Evolutionary conservation across 225 moss, liverwort and hornwort species (phyloP), one percentile per base, ranked within the genome.

Genomic region (Physcomitrium patens): DNA sequence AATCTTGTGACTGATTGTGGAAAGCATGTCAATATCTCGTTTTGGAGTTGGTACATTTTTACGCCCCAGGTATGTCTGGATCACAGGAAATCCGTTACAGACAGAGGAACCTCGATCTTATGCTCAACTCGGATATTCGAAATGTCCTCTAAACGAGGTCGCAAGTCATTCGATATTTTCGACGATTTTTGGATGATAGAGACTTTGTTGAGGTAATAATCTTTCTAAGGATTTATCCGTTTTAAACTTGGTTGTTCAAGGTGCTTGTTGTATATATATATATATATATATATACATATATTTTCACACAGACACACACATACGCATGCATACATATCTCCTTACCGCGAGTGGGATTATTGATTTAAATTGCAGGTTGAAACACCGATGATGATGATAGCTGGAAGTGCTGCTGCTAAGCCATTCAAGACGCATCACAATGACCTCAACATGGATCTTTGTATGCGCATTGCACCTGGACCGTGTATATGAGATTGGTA

Each of bases 331-430:
- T 5, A 0, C 12, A 20, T 1, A 16, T 49, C 66, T 80, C 9
- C 76, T 49, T 6, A 49, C 9, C 15, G 3, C 53, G 78, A 72
- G 82, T 87, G 73, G 81, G 81, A 85, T 90, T 70, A 27, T 84
- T 82, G 27, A 84, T 77, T 68, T 28, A 71, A 56, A 27, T 10
- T 68, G 76, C 74, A 95, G 93, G 95, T 97, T 77, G 97, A 97
- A 84, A 97, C 94, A 27, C 94, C 97, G 8, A 97, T 94, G 97
- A 94, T 97, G 91, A 97, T 94, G 83, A 97, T 97, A 46, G 90
- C 92, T 54, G 97, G 94, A 49, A 94, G 94, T 72, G 97, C 97
- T 77, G 92, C 94, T 53, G 94, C 94, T 41, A 97, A 84, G 83
- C 97, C 93, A 10, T 97, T 97, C 55, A 88, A 89, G 67, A 97